Evolutionary conservation across 2,329 filamentous ascomycete species (phyloP).

Genomic region (Triangularia setosa): DNA sequence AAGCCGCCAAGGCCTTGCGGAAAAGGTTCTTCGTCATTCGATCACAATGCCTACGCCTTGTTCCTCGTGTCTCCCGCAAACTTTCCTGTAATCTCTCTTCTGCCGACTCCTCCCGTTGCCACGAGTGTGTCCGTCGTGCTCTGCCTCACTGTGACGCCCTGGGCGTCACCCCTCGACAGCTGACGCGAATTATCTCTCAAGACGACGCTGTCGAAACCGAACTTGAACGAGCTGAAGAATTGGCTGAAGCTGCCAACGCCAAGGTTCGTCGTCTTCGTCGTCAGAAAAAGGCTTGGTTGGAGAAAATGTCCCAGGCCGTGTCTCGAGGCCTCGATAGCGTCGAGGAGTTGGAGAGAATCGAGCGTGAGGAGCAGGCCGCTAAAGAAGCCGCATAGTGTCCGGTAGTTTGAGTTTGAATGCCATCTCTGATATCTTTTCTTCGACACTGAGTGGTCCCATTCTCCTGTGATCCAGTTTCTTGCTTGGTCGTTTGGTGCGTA

Average conservation of each 20-base stretch:
- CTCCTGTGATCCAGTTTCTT: neutral
- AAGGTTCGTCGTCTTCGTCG: neutral
- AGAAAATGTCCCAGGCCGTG: neutral
- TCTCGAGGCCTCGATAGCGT: neutral
- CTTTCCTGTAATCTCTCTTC: neutral
- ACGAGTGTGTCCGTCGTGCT: neutral
- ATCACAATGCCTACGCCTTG: too few species aligned
- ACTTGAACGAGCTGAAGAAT: neutral
- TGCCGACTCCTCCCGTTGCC: neutral
- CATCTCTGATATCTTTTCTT: neutral
- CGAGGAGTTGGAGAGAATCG: neutral
- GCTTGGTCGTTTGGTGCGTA: neutral
- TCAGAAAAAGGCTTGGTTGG: neutral
- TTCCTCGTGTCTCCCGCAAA: too few species aligned
- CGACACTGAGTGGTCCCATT: neutral
- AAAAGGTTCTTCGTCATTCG: too few species aligned
- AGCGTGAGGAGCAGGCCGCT: neutral
- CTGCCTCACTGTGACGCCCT: neutral
- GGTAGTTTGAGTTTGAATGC: neutral
- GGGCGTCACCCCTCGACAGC: neutral
- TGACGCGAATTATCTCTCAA: neutral
- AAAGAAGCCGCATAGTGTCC: neutral
- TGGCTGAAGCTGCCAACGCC: neutral
- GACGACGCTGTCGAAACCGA: neutral
- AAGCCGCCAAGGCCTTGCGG: too few species aligned